Percentiles rank a stretch among this genome's conserved stretches.
Evolutionary conservation across 345 rosid genomes (phyloP).

Genomic region (Pistacia atlantica): DNA sequence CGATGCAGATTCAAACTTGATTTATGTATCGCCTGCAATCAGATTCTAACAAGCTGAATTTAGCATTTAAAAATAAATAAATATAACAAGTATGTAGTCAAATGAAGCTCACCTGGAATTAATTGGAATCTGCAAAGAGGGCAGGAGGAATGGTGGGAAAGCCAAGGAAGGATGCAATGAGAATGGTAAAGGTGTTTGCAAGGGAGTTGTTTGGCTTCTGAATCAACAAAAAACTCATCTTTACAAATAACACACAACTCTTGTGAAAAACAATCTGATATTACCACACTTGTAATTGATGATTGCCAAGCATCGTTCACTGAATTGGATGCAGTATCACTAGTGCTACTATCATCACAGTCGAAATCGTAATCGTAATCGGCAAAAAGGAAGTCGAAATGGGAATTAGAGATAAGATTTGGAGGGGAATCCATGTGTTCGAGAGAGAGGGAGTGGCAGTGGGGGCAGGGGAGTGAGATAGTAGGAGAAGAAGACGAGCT

Average conservation of each 20-base stretch:
- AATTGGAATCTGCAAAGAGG: constrained; percentile 61
- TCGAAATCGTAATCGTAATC: constrained; percentile 9
- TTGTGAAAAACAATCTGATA: constrained; percentile 11
- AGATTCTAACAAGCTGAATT: too few relatives aligned
- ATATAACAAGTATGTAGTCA: too few relatives aligned
- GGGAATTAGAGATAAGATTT: neutral
- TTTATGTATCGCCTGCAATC: too few relatives aligned
- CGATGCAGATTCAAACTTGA: too few relatives aligned
- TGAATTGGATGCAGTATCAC: constrained; percentile 12
- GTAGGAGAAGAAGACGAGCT: constrained; percentile 19
- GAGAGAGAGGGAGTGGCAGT: constrained; percentile 33
- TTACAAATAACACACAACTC: constrained; percentile 52
- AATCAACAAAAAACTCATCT: constrained; percentile 43
- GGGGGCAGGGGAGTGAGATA: constrained; percentile 38
- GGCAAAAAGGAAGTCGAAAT: neutral
- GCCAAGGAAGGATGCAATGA: constrained; percentile 62
- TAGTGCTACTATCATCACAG: neutral
- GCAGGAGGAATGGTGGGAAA: constrained; percentile 53
- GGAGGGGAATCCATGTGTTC: constrained; percentile 38
- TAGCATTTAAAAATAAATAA: too few relatives aligned
- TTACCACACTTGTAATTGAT: constrained; percentile 5
- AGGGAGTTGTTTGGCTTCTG: constrained; percentile 50
- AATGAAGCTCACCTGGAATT: neutral
- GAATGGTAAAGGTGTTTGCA: constrained; percentile 57
- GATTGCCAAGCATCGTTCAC: neutral